Conservation (phyloP, 108 stramenopile genomes). For the Schizochytrium sp. region DNA sequence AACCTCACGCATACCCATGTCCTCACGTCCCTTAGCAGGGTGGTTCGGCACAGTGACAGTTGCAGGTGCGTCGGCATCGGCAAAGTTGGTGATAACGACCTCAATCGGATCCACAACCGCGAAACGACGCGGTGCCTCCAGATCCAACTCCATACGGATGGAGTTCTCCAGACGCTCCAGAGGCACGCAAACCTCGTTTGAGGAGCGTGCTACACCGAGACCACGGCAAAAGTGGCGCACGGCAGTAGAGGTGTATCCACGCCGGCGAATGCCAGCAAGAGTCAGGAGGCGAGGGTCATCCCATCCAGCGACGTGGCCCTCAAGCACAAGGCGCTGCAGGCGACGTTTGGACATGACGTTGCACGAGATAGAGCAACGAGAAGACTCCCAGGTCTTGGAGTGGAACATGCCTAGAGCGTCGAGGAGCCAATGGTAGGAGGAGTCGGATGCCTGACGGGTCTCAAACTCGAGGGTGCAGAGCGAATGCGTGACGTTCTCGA, state of each 20-base stretch:
- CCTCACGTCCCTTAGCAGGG: constrained; percentile 83
- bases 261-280: constrained; percentile 88
- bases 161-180: constrained; percentile 81
- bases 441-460: constrained; percentile 87
- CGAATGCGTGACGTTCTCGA: constrained; percentile 97
- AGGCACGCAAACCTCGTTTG: constrained; percentile 88
- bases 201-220: constrained; percentile 88
- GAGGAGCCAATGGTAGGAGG: constrained; percentile 95
- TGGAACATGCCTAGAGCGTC: constrained; percentile 94
- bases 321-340: constrained; percentile 90
- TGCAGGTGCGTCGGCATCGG: constrained; percentile 75
- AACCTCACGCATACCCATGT: constrained; percentile 68
- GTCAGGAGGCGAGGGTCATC: constrained; percentile 99
- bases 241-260: constrained; percentile 93
- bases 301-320: constrained; percentile 83
- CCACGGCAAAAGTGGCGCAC: constrained; percentile 95
- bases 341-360: constrained; percentile 95
- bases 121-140: constrained; percentile 85
- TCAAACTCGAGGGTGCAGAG: constrained; percentile 99
- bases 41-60: constrained; percentile 89
- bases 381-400: constrained; percentile 79
- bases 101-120: constrained; percentile 89
- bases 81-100: constrained; percentile 84
- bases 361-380: constrained; percentile 90
- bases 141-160: constrained; percentile 70